These are phyloP conservation scores for Arachnomyces sp. DNA, from an alignment of 2,329 filamentous ascomycete species.

Conservation along the genomic window DNA sequence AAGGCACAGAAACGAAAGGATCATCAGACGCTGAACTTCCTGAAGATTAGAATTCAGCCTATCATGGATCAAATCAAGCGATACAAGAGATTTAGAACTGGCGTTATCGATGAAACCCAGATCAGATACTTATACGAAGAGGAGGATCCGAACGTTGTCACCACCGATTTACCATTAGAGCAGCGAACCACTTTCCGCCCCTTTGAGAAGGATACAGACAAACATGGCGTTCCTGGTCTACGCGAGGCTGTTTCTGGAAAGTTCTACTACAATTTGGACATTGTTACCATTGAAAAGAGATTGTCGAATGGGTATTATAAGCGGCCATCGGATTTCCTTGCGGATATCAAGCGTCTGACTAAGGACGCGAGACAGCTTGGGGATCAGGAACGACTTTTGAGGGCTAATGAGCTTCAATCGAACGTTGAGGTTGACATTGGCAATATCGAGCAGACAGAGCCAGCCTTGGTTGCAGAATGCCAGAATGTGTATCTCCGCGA, in stretches of 20 bases:
- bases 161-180: conserved; percentile 51
- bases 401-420: conserved; percentile 81
- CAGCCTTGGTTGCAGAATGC: conserved; percentile 61
- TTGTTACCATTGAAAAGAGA: conserved; percentile 88
- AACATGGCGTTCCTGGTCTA: conserved; percentile 67
- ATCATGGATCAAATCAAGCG: conserved; percentile 96
- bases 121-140: conserved; percentile 82
- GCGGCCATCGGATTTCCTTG: conserved; percentile 77
- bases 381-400: conserved; percentile 74
- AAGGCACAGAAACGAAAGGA: conserved; percentile 75
- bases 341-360: conserved; percentile 74
- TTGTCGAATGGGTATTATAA: conserved; percentile 95
- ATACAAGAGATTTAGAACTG: conserved; percentile 78
- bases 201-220: conserved; percentile 71
- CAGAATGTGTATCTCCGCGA: conserved; percentile 72
- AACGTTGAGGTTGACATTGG: conserved; percentile 93
- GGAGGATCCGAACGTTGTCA: conserved; percentile 59
- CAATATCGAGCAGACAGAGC: conserved; percentile 58
- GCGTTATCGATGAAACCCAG: conserved; percentile 63
- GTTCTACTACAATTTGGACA: conserved; percentile 92
- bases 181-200: conserved; percentile 57
- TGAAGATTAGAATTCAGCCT: conserved; percentile 84
- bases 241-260: conserved; percentile 67
- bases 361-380: conserved; percentile 75
- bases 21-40: conserved; percentile 69